A percentile compares a stretch with the other conserved stretches of the same genome.
phyloP scores from a whole-genome alignment of 441 rosid species.

The Manihot esculenta region DNA sequence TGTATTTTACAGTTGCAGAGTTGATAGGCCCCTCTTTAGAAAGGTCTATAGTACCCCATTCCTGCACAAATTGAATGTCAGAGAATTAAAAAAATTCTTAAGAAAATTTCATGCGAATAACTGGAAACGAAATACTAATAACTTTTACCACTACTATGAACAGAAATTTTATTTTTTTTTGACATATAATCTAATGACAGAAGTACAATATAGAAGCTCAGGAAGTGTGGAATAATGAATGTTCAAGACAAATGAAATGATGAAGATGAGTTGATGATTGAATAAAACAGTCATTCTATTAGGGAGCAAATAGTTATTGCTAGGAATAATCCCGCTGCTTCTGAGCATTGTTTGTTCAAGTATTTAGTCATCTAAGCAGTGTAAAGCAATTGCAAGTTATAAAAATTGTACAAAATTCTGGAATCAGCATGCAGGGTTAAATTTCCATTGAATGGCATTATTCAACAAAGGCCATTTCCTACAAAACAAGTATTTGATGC shows the following conservation, averaged over 20 bases:
- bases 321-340: background rate
- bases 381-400: background rate
- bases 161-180: no score
- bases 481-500: no score
- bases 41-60: slow-evolving; percentile 70
- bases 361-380: background rate
- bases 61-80: slow-evolving; percentile 54
- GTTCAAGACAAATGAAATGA: background rate
- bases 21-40: slow-evolving; percentile 47
- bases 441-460: no score
- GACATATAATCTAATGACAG: no score
- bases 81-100: slow-evolving; percentile 17
- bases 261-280: background rate
- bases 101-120: slow-evolving; percentile 1
- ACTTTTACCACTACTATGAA: no score
- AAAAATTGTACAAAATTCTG: background rate
- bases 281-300: background rate
- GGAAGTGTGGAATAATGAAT: background rate
- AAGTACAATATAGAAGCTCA: background rate
- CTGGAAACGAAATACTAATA: background rate
- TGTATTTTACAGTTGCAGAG: slow-evolving; percentile 74
- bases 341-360: background rate
- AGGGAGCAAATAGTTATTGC: background rate
- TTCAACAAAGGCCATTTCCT: no score
- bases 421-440: background rate